These are phyloP conservation scores for Carex myosuroides DNA, from an alignment of 176 grass and related monocot species.

Conservation along the genomic window DNA sequence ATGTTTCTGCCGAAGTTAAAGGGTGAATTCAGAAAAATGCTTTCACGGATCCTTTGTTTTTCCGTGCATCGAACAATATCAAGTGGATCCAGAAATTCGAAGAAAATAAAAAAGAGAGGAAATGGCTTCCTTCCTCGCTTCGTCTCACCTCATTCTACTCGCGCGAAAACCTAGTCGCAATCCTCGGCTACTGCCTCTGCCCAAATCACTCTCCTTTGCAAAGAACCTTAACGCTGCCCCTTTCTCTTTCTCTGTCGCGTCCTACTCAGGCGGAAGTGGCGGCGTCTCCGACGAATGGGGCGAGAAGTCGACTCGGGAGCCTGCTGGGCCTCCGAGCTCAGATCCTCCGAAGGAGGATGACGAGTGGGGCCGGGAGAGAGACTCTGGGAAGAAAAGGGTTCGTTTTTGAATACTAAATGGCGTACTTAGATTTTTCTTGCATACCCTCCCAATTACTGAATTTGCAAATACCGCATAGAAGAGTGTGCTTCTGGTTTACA, in stretches of 20 bases:
- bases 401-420: neutral
- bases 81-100: neutral
- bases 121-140: constrained; percentile 47
- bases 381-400: constrained; percentile 5
- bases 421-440: neutral
- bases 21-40: neutral
- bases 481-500: neutral
- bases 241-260: neutral
- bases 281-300: constrained; percentile 57
- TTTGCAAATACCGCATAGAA: neutral
- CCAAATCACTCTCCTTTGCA: neutral
- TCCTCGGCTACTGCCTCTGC: neutral
- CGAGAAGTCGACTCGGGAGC: constrained; percentile 31
- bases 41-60: neutral
- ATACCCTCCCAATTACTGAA: neutral
- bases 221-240: neutral
- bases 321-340: constrained; percentile 17
- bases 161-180: constrained; percentile 17
- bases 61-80: neutral
- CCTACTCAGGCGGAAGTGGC: neutral
- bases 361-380: constrained; percentile 54
- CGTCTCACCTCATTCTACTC: constrained; percentile 28
- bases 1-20: too few species aligned
- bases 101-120: neutral
- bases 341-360: constrained; percentile 48